Evolutionary conservation across 1,284 basidiomycete genomes (phyloP), one percentile per base, ranked within the genome.

Genomic region (Ceratobasidium sp.): DNA sequence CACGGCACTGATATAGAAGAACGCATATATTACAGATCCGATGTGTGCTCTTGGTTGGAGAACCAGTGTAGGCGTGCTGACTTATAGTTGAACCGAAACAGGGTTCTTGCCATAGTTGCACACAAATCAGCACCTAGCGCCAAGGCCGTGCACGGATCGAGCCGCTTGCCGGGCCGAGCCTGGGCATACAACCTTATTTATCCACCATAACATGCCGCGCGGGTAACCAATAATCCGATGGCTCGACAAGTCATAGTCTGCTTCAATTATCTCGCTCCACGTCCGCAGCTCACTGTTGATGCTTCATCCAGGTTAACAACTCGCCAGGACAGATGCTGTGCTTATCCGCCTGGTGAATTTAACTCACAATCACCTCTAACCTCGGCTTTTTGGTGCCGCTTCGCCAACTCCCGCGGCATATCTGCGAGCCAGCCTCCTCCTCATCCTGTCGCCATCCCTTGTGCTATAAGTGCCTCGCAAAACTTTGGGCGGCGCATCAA

Each of bases 311-410:
- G 9, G 34, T 43, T 62, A 37, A 37, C 59, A 44, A 19, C 19
- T 62, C 40, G 59, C 7, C 37, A 13, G 8, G 59, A 62, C 7
- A 22, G 37, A 62, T 62, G 59, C 59, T 62, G 59, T 62, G 59
- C 59, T 62, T 62, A 62, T 62, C 59, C 22, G 40, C n/a, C 19
- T 43, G 37, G 19, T 49, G 46, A 49, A 49, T 43, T 62, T 43
- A 62, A 9, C 22, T 17, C 37, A 22, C 8, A n/a, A 29, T 62
- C 59, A 43, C 34, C 56, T 25, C 34, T 19, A 62, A 15, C 7
- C 40, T 62, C 43, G n/a, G 37, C 59, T 62, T 44, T 37, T 59
- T 59, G 32, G 32, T 37, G 17, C n/a, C 29, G 59, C 17, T 13
- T 37, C 37, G 40, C 25, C 19, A 37, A 19, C 17, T 43, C 40